Conservation (phyloP, 768 basidiomycete species). For the Mycena filopes region DNA sequence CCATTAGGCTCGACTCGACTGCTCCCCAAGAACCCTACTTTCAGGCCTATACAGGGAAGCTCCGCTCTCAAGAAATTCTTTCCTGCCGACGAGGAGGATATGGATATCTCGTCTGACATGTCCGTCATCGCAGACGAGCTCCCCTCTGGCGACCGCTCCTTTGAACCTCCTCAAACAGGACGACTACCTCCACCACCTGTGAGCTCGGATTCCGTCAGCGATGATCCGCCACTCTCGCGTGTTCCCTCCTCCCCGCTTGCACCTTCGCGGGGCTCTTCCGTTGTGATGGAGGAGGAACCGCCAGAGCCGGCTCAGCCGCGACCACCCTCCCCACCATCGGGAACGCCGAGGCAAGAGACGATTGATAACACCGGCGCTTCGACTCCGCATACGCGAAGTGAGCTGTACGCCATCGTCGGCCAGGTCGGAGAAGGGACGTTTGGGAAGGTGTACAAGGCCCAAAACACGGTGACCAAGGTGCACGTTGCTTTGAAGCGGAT, state of each 20-base stretch:
- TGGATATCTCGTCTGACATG: slow-evolving; percentile 47
- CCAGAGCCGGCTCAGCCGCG: slow-evolving; percentile 6
- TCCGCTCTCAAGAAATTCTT: slow-evolving; percentile 83
- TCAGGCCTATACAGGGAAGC: slow-evolving; percentile 72
- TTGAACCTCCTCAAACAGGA: slow-evolving; percentile 1
- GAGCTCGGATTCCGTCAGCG: neutral
- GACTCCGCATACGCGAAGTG: slow-evolving; percentile 45
- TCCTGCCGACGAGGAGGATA: slow-evolving; percentile 83
- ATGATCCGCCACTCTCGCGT: slow-evolving; percentile 20
- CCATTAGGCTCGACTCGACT: slow-evolving; percentile 34
- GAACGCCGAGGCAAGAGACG: slow-evolving; percentile 13
- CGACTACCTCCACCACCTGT: neutral
- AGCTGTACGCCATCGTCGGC: slow-evolving; percentile 86
- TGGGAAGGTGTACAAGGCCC: slow-evolving; percentile 96
- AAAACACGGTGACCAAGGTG: slow-evolving; percentile 78
- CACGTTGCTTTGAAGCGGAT: slow-evolving; percentile 96
- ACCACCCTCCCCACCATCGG: slow-evolving; percentile 19
- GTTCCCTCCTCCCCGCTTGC: slow-evolving; percentile 19
- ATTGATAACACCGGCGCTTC: slow-evolving; percentile 25
- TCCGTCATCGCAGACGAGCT: slow-evolving; percentile 27
- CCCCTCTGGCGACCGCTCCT: slow-evolving; percentile 1
- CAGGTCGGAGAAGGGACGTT: slow-evolving; percentile 99
- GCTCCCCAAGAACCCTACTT: slow-evolving; percentile 58
- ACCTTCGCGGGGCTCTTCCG: slow-evolving; percentile 28
- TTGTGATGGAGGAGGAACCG: slow-evolving; percentile 31